Conservation (phyloP, 1,139 yeast genomes). For the Blastobotrys indianensis region DNA sequence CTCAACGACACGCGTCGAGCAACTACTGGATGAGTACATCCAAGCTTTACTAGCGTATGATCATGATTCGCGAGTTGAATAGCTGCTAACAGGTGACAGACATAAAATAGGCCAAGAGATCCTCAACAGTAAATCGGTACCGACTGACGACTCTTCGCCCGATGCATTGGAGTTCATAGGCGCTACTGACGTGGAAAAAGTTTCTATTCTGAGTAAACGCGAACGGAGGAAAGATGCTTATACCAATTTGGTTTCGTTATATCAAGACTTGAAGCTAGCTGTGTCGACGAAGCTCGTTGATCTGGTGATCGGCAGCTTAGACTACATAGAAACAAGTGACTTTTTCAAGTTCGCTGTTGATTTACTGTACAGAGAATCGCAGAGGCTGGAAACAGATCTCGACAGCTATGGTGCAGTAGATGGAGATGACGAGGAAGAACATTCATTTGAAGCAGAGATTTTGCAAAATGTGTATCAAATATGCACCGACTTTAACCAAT, state of each 20-base stretch:
- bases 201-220: conserved; percentile 16
- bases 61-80: background rate
- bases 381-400: conserved; percentile 40
- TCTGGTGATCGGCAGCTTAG: conserved; percentile 49
- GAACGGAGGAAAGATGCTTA: conserved; percentile 4
- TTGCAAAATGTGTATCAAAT: conserved; percentile 62
- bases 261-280: conserved; percentile 69
- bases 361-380: conserved; percentile 64
- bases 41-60: conserved; percentile 11
- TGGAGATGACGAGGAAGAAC: conserved; percentile 9
- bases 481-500: conserved; percentile 50
- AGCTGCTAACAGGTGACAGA: conserved; percentile 9
- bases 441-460: conserved; percentile 33
- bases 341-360: conserved; percentile 69
- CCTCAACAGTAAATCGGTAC: conserved; percentile 9
- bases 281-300: conserved; percentile 46
- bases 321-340: conserved; percentile 56
- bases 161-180: conserved; percentile 11
- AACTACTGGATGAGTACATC: conserved; percentile 11
- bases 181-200: conserved; percentile 7
- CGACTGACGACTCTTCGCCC: conserved; percentile 4
- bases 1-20: background rate
- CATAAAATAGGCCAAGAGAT: conserved; percentile 9
- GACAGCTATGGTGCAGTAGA: conserved; percentile 17
- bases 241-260: conserved; percentile 34